Percentiles rank a stretch among this genome's conserved stretches.
Conservation (phyloP, 2,329 filamentous ascomycete species). For the Cryphonectria japonica region DNA sequence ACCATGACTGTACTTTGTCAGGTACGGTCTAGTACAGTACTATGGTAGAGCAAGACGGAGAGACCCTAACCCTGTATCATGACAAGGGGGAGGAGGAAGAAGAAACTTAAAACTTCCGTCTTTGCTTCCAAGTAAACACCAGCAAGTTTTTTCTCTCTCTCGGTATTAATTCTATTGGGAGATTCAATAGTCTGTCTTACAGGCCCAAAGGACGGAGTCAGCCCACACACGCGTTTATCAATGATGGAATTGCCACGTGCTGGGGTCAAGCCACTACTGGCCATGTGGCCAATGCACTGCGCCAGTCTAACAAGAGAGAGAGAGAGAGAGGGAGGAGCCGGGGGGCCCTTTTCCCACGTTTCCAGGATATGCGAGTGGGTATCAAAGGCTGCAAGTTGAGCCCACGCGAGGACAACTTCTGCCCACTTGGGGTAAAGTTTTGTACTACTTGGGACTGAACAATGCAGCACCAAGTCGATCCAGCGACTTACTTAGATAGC, state of each 20-base stretch:
- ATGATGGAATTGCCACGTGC: constrained; percentile 6
- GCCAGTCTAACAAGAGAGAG: not conserved
- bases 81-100: not conserved
- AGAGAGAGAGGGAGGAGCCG: not conserved
- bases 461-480: not conserved
- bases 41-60: not conserved
- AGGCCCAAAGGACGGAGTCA: not conserved
- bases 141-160: too few relatives aligned
- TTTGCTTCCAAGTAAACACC: not conserved
- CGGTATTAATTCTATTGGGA: not conserved
- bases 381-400: constrained; percentile 10
- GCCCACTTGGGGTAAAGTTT: not conserved
- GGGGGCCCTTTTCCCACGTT: not conserved
- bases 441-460: not conserved
- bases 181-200: not conserved
- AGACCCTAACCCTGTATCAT: not conserved
- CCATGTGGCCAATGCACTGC: not conserved
- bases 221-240: not conserved
- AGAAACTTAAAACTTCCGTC: not conserved
- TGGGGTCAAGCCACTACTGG: not conserved
- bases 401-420: not conserved
- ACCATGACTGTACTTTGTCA: not conserved
- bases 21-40: not conserved
- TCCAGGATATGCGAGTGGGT: not conserved
- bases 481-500: not conserved